Evolutionary conservation across 2,329 filamentous ascomycete species (phyloP), one percentile per base, ranked within the genome.

Genomic region (Byssochlamys sp.): DNA sequence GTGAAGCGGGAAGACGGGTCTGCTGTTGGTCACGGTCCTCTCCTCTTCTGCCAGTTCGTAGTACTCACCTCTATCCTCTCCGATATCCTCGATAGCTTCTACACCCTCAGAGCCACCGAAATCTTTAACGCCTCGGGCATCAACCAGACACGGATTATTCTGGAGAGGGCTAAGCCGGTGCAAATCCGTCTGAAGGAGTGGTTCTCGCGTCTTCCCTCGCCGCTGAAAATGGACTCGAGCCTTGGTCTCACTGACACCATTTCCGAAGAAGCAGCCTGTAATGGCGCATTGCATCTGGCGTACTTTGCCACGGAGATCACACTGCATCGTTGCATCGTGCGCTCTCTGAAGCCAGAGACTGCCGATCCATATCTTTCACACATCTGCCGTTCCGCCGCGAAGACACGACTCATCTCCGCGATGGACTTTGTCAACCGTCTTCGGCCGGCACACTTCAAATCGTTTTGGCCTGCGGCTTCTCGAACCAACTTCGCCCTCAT

Each of bases 401-500:
- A 96, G 72, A 95, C 92, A 0, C 87, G 92, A 4, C 81, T 97
- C 33, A 96, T 96, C 68, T 95, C 89, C 25, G 91, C 91, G 62
- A 95, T 97, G 89, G 92, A 97, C 71, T 96, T 96, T 73, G 91
- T 96, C 66, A 96, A 96, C 74, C 87, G 92, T 0, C 82, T 97
- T 31, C 90, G 88, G 51, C 90, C 90, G 0, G 84, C 86, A 35
- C 91, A 97, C 66, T 81, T 96, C 29, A 85, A 87, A n/a, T 84
- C 90, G 0, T 96, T 96, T 75, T 97, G 92, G 92, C 76, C 76
- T 27, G 75, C 74, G 4, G 71, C 74, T 0, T 72, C 76, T 3
- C 73, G 75, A 53, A 77, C 75, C 11, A 96, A 96, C 73, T 96
- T 97, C 74, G 91, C 92, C 0, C 80, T 97, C 10, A 96, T 97